These are phyloP conservation scores for Diaporthe sp. DNA, from an alignment of 2,329 filamentous ascomycete genomes.

Conservation along the genomic window DNA sequence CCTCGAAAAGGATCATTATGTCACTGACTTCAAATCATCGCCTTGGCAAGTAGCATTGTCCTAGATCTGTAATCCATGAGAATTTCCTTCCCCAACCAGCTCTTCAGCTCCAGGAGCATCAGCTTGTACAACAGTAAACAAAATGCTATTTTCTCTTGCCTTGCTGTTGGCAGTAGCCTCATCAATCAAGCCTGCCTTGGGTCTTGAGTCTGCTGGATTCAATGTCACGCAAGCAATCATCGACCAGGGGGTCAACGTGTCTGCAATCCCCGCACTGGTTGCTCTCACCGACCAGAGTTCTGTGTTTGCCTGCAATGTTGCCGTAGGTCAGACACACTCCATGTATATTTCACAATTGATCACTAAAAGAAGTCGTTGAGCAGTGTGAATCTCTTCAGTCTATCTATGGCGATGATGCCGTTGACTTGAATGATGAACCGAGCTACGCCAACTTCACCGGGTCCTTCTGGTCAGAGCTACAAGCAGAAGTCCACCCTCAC, in stretches of 20 bases:
- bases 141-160: not conserved
- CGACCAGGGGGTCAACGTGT: constrained; percentile 38
- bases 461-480: constrained; percentile 38
- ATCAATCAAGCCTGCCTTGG: not conserved
- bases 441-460: constrained; percentile 32
- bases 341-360: not conserved
- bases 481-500: constrained; percentile 36
- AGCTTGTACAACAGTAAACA: not conserved
- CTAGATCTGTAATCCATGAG: not conserved
- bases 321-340: not conserved
- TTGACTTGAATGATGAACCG: constrained; percentile 19
- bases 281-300: constrained; percentile 22
- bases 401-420: constrained; percentile 33
- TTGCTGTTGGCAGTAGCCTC: not conserved
- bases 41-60: not conserved
- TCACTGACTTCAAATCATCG: not conserved
- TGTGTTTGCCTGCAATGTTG: not conserved
- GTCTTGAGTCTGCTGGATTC: constrained; percentile 31
- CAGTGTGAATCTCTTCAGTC: constrained; percentile 36
- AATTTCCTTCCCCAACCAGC: not conserved
- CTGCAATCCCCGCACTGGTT: constrained; percentile 33
- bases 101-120: not conserved
- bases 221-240: constrained; percentile 39
- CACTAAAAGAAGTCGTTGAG: fast-evolving
- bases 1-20: not conserved